Evolutionary conservation across 129 eudicot species (phyloP).

Genomic region (Mikania micrantha): DNA sequence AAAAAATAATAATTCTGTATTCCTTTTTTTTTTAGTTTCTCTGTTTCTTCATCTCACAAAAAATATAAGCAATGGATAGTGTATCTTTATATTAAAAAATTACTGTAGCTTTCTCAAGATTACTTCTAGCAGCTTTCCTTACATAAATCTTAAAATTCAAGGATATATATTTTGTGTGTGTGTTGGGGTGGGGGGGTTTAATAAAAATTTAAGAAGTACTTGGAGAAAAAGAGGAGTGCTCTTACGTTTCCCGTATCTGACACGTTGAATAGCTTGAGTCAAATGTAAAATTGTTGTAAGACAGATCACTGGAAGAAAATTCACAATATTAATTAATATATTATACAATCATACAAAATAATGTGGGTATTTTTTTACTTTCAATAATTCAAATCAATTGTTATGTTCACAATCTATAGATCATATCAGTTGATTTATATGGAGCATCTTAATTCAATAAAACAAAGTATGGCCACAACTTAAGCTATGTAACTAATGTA

Average conservation of each 20-base stretch:
- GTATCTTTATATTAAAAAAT: too few relatives aligned
- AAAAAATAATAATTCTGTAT: too few relatives aligned
- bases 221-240: background rate
- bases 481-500: background rate
- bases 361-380: background rate
- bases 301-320: conserved; percentile 33
- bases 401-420: background rate
- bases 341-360: background rate
- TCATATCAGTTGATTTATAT: background rate
- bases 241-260: conserved; percentile 41
- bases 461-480: background rate
- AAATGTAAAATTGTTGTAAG: conserved; percentile 44
- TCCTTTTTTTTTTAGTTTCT: too few relatives aligned
- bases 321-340: background rate
- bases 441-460: background rate
- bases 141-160: too few relatives aligned
- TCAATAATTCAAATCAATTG: background rate
- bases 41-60: too few relatives aligned
- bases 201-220: background rate
- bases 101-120: too few relatives aligned
- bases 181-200: too few relatives aligned
- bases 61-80: too few relatives aligned
- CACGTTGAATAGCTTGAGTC: conserved; percentile 19
- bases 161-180: too few relatives aligned
- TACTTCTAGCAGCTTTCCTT: too few relatives aligned